phyloP scores from a whole-genome alignment of 2,329 filamentous ascomycete genomes.

The Lachnellula subtilissima region DNA sequence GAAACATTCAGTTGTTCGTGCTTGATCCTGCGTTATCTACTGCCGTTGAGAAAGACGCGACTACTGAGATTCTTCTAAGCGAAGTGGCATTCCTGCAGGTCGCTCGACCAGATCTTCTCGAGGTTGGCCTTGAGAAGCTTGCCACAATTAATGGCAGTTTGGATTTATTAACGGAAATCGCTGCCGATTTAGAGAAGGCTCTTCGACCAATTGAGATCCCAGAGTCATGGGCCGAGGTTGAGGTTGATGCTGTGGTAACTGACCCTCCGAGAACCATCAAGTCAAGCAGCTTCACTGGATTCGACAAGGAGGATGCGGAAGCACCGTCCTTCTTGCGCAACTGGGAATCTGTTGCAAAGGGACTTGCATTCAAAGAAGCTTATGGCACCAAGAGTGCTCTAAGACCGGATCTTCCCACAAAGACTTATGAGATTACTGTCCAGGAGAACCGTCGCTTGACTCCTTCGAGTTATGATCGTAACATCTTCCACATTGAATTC shows the following conservation, averaged over 20 bases:
- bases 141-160: constrained; percentile 52
- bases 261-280: constrained; percentile 61
- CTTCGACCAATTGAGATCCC: constrained; percentile 72
- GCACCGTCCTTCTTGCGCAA: constrained; percentile 60
- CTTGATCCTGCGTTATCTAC: constrained; percentile 67
- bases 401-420: constrained; percentile 78
- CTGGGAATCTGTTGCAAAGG: constrained; percentile 84
- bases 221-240: constrained; percentile 71
- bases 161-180: constrained; percentile 46
- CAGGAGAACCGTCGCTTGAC: constrained; percentile 95
- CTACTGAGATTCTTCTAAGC: constrained; percentile 60
- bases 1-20: constrained; percentile 66
- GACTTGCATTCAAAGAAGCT: constrained; percentile 88
- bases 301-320: constrained; percentile 71
- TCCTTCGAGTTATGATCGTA: constrained; percentile 82
- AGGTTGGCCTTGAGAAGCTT: constrained; percentile 62
- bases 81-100: constrained; percentile 82
- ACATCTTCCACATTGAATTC: constrained; percentile 99
- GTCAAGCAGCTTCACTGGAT: constrained; percentile 76
- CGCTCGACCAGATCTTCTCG: constrained; percentile 61
- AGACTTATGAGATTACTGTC: constrained; percentile 83
- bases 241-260: constrained; percentile 50
- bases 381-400: constrained; percentile 70
- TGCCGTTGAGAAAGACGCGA: constrained; percentile 60
- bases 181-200: constrained; percentile 64